Conservation (phyloP, 2,329 filamentous ascomycete species). For the Colletotrichum sp. region DNA sequence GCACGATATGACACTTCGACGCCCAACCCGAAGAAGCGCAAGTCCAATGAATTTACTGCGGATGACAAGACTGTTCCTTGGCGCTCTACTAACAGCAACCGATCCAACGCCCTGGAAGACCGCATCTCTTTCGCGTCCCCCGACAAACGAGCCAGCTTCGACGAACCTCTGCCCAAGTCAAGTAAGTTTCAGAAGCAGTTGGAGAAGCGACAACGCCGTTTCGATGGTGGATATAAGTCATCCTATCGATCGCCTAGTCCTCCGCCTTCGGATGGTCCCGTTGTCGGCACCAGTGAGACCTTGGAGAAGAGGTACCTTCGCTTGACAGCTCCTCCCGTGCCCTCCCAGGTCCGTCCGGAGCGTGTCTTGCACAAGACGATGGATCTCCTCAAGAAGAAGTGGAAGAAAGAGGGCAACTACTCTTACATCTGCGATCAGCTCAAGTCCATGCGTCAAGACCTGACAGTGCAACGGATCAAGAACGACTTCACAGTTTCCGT, state of each 20-base stretch:
- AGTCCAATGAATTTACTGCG: constrained; percentile 71
- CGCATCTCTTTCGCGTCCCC: constrained; percentile 70
- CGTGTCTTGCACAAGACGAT: constrained; percentile 81
- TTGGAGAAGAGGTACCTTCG: constrained; percentile 96
- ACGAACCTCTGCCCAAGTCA: constrained; percentile 51
- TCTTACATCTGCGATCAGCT: constrained; percentile 99
- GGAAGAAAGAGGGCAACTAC: constrained; percentile 93
- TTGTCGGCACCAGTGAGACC: constrained; percentile 82
- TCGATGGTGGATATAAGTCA: constrained; percentile 71
- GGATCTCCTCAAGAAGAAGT: constrained; percentile 91
- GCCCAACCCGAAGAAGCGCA: constrained; percentile 75
- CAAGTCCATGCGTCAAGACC: constrained; percentile 96
- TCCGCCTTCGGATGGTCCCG: constrained; percentile 67
- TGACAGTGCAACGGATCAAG: constrained; percentile 96
- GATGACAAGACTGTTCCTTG: constrained; percentile 69
- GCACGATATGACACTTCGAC: constrained; percentile 26
- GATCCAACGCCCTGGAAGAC: constrained; percentile 66
- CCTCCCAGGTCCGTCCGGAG: constrained; percentile 87
- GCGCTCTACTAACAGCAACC: constrained; percentile 70
- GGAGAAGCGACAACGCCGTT: constrained; percentile 89
- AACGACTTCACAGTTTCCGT: constrained; percentile 96
- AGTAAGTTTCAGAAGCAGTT: constrained; percentile 91
- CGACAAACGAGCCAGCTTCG: constrained; percentile 50
- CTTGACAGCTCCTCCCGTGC: constrained; percentile 86
- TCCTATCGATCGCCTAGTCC: constrained; percentile 62